These are phyloP conservation scores for Malassezia sp. DNA, from an alignment of 1,284 basidiomycete genomes.

Conservation along the genomic window DNA sequence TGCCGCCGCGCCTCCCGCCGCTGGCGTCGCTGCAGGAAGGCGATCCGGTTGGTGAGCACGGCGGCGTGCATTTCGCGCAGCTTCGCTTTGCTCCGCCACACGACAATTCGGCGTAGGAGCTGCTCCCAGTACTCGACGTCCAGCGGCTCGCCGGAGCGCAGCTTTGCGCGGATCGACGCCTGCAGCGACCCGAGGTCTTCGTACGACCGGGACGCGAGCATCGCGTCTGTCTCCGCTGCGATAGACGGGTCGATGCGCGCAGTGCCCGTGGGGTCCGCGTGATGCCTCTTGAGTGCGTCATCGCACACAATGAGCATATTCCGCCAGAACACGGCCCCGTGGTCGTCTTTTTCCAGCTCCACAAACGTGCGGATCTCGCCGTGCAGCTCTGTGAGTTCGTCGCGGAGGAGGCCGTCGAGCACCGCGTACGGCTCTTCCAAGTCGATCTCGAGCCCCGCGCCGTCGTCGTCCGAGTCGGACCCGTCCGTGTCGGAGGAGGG, in stretches of 20 bases:
- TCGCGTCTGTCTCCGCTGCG: conserved; percentile 29
- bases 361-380: conserved; percentile 89
- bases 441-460: conserved; percentile 87
- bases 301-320: conserved; percentile 95
- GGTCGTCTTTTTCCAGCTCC: conserved; percentile 67
- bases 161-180: conserved; percentile 71
- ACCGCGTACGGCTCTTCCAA: conserved; percentile 96
- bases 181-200: conserved; percentile 74
- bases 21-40: conserved; percentile 86
- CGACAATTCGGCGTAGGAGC: conserved; percentile 77
- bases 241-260: conserved; percentile 43
- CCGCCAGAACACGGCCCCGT: conserved; percentile 93
- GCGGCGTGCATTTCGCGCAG: conserved; percentile 85
- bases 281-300: conserved; percentile 63
- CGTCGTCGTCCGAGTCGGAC: conserved; percentile 62
- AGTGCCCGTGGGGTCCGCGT: conserved; percentile 48
- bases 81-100: conserved; percentile 96
- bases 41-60: conserved; percentile 84
- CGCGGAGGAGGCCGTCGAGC: conserved; percentile 71
- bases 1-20: conserved; percentile 85
- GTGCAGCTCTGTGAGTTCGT: conserved; percentile 84
- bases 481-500: conserved; percentile 45
- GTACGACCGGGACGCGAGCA: conserved; percentile 31
- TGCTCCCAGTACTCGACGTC: conserved; percentile 98
- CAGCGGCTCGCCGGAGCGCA: conserved; percentile 79